Evolutionary conservation across 805 yeast genomes (phyloP).

Genomic region (Cyberlindnera japonica): DNA sequence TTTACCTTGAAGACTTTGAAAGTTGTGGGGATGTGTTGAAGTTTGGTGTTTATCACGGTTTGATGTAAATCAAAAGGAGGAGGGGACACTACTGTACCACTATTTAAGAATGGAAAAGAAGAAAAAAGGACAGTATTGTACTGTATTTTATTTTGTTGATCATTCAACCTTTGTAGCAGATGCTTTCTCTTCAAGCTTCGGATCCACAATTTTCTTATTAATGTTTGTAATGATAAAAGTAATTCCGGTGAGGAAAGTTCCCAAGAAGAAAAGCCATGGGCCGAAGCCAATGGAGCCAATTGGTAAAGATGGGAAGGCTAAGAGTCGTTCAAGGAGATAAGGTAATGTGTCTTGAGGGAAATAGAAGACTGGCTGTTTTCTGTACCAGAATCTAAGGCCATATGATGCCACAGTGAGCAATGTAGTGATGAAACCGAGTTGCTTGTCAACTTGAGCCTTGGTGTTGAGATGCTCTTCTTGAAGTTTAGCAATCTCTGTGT

Average conservation of each 20-base stretch:
- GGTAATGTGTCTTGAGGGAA: conserved; percentile 13
- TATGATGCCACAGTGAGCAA: conserved; percentile 3
- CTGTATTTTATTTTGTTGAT: background rate
- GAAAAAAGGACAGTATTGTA: too few species aligned
- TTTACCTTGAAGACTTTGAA: conserved; percentile 26
- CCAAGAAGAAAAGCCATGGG: conserved; percentile 47
- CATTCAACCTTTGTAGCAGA: background rate
- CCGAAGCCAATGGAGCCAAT: conserved; percentile 59
- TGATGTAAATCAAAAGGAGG: background rate
- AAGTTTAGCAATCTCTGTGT: conserved; percentile 8
- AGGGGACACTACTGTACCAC: too few species aligned
- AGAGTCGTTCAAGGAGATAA: conserved; percentile 6
- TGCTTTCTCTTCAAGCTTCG: conserved; percentile 1
- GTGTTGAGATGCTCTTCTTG: conserved; percentile 5
- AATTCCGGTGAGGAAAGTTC: conserved; percentile 24
- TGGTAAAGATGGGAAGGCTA: conserved; percentile 48
- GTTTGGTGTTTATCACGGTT: conserved; percentile 10
- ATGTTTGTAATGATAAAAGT: conserved; percentile 20
- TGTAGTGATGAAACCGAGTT: conserved; percentile 1
- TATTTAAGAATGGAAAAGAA: too few species aligned
- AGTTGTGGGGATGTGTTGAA: conserved; percentile 24
- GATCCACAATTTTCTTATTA: conserved; percentile 7
- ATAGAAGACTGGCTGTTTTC: conserved; percentile 13
- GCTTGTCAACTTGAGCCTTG: conserved; percentile 3
- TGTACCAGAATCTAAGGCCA: conserved; percentile 16